Evolutionary conservation across 2,329 filamentous ascomycete species (phyloP).

Genomic region (Daldinia sp.): DNA sequence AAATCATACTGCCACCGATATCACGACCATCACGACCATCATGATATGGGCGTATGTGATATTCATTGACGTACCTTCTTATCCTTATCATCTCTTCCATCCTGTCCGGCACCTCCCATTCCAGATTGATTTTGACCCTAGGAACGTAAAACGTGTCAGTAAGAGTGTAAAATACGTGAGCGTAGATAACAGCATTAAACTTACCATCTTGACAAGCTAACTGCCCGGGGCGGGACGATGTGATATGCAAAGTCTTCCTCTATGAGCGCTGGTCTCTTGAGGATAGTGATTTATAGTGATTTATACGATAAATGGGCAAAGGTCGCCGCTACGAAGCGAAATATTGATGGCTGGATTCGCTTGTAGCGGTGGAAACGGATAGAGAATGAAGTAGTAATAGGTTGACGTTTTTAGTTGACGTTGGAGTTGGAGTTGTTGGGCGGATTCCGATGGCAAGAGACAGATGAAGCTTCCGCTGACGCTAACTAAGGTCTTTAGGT

Average conservation of each 20-base stretch:
- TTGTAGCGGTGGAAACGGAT: constrained; percentile 18
- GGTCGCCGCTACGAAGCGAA: neutral
- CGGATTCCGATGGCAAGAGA: constrained; percentile 4
- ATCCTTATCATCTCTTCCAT: constrained; percentile 87
- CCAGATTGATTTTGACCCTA: constrained; percentile 90
- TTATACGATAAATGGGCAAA: too few species aligned
- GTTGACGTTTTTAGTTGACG: neutral
- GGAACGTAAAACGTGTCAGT: constrained; percentile 7
- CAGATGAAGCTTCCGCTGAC: constrained; percentile 25
- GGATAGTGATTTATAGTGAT: neutral
- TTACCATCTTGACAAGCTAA: constrained; percentile 48
- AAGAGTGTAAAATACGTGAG: neutral
- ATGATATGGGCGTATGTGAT: neutral
- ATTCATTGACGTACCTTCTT: constrained; percentile 79
- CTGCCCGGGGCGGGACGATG: constrained; percentile 33
- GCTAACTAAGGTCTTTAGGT: neutral
- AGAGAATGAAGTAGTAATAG: constrained; percentile 8
- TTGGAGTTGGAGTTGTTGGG: constrained; percentile 8
- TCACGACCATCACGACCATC: neutral
- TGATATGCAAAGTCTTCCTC: neutral
- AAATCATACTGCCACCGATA: neutral
- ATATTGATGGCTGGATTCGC: constrained; percentile 5
- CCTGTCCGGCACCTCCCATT: constrained; percentile 80
- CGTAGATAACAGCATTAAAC: constrained; percentile 16
- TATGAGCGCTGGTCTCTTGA: neutral